Base-by-base conservation (phyloP, 2,329 filamentous ascomycete genomes). In the Fusarium paranaense region DNA sequence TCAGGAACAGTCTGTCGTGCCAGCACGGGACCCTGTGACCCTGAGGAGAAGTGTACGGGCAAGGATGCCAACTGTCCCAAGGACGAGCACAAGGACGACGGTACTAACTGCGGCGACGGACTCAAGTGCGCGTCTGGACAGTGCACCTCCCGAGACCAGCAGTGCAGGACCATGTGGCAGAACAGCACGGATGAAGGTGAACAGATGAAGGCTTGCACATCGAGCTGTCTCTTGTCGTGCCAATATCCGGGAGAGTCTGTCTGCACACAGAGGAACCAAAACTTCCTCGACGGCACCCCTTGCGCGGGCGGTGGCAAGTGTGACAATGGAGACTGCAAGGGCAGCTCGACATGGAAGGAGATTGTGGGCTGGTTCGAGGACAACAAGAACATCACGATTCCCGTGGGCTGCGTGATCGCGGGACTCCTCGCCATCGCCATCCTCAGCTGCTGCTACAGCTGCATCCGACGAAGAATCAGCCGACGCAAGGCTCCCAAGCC, bases 261-360 rank as follows among this genome's bases (percentile, higher is more conserved):
- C 9, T 98, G 95, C 82, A 92, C 93, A 69, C 89, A 89, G 25
- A 90, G 97, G 84, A 92, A 94, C 81, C 95, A 98, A 81, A 97
- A 97, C 83, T 98, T 97, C 84, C 86, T 98, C 33, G 97, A 99
- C 80, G 97, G 97, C 20, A 98, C 97, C 1, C 85, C 89, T 2
- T 99, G 97, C 81, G 88, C 91, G 62, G 93, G 93, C 20, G 94
- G 94, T 64, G 97, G 97, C 8, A 87, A 86, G 66, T 99, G 97
- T 82, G 81, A 82, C 61, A 96, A 95, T 77, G 97, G 97, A 50
- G 85, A 87, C 76, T 99, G 97, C 83, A 83, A 88, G 77, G 95
- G 94, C 70, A 86, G 90, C 38, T 92, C 90, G 32, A 88, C 94
- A 2, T 87, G 87, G 76, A 92, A 91, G 71, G 91, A 95, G 83